Evolutionary conservation across 2,329 filamentous ascomycete species (phyloP).

Genomic region (Colletotrichum sojae): DNA sequence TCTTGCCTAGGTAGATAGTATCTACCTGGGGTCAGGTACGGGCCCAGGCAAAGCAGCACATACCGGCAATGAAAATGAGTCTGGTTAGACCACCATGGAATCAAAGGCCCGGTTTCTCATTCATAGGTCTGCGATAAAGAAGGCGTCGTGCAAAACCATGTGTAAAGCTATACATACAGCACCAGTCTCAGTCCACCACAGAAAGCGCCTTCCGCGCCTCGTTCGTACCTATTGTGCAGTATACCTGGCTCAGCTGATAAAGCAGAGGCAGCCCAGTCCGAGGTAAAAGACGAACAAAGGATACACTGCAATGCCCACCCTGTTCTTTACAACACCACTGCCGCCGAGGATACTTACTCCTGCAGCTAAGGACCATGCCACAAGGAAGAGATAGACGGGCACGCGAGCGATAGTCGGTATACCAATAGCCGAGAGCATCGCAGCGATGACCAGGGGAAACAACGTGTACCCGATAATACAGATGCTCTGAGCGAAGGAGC

Average conservation of each 20-base stretch:
- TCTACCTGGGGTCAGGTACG: too few species aligned
- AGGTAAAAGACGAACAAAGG: constrained; percentile 96
- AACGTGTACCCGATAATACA: constrained; percentile 99
- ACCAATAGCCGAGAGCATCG: constrained; percentile 86
- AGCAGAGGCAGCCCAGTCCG: constrained; percentile 93
- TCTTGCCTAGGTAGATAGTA: too few species aligned
- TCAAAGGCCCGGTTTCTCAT: too few species aligned
- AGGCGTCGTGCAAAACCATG: too few species aligned
- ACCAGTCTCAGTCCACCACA: background rate
- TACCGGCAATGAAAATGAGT: too few species aligned
- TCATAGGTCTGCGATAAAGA: too few species aligned
- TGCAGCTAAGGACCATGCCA: constrained; percentile 93
- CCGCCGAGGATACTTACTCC: constrained; percentile 96
- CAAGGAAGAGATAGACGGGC: constrained; percentile 89
- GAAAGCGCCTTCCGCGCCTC: background rate
- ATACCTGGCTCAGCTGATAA: constrained; percentile 81
- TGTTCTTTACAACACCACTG: constrained; percentile 94
- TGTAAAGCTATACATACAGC: constrained; percentile 37
- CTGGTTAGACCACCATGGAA: too few species aligned
- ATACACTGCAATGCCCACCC: constrained; percentile 94
- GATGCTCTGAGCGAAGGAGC: constrained; percentile 96
- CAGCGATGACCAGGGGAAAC: constrained; percentile 95
- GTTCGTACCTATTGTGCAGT: background rate
- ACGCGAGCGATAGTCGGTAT: constrained; percentile 87
- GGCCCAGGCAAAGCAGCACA: too few species aligned